phyloP scores from a whole-genome alignment of 2,329 filamentous ascomycete species.

The Exophiala dermatitidis region DNA sequence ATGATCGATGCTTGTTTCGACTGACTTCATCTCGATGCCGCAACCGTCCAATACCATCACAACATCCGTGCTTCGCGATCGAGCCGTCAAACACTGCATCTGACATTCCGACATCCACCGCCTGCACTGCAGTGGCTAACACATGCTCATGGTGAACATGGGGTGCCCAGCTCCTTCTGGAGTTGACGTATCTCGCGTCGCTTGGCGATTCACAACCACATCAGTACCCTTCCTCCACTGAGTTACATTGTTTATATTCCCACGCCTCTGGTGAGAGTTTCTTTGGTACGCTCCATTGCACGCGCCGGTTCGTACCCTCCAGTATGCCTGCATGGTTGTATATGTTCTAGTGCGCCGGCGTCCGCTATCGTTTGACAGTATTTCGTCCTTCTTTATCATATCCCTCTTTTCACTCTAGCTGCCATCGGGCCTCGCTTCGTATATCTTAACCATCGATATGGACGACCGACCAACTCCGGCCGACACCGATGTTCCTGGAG shows the following conservation, averaged over 20 bases:
- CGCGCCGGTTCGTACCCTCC: too few species aligned
- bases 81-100: neutral
- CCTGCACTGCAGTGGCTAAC: too few species aligned
- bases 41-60: neutral
- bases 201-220: too few species aligned
- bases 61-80: neutral
- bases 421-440: neutral
- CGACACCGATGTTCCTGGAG: neutral
- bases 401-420: neutral
- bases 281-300: too few species aligned
- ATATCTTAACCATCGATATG: neutral
- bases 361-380: neutral
- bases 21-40: neutral
- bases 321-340: too few species aligned
- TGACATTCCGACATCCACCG: neutral
- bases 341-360: too few species aligned
- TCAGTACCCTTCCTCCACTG: too few species aligned
- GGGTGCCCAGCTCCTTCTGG: too few species aligned
- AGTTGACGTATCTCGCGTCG: too few species aligned
- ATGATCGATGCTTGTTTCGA: neutral
- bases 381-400: neutral
- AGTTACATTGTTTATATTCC: too few species aligned
- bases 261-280: too few species aligned
- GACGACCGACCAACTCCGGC: neutral
- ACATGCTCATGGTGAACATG: too few species aligned